Evolutionary conservation across 768 basidiomycete species (phyloP), one percentile per base, ranked within the genome.

Genomic region (Suillus cothurnatus): DNA sequence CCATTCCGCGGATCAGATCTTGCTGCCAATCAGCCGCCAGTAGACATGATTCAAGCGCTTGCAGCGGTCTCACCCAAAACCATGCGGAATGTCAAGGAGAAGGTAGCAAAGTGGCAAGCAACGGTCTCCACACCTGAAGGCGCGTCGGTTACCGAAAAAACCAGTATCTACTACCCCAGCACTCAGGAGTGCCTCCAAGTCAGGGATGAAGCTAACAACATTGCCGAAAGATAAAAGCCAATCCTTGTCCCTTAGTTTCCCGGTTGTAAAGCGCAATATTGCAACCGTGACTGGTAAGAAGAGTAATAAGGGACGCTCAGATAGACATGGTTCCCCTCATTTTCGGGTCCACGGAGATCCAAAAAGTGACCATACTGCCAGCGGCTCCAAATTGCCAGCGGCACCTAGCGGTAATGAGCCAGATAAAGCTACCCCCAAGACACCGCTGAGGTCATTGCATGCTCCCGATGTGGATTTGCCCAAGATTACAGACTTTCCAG

Each of bases 181-280:
- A 39, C 49, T 28, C 15, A 21, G 23, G n/a, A 11, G 34, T 0
- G 15, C 41, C 15, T 34, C 34, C 69, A 71, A 76, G 63, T 49
- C 62, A 49, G 52, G 15, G 28, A 38, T 41, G 28, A 58, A 26
- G 17, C 23, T 26, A 39, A 39, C n/a, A n/a, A 7, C 38, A 31
- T 7, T 31, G 58, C 19, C 11, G 19, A 62, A 41, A 26, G 70
- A 73, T 57, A 69, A 68, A 19, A 68, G 49, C 17, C 65, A 66
- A 34, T 60, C 63, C 26, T 67, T 76, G 0, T 74, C 82, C 1
- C 74, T 85, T 23, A 76, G 74, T 3, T 86, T 86, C 63, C 72
- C 78, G 8, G 84, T 84, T 26, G 74, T 80, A 50, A 86, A 86
- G 64, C 76, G 77, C 6, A 59, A 68, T 31, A 76, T 71, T 34